phyloP scores from a whole-genome alignment of 2,329 filamentous ascomycete species.

The Ascochyta fabae region DNA sequence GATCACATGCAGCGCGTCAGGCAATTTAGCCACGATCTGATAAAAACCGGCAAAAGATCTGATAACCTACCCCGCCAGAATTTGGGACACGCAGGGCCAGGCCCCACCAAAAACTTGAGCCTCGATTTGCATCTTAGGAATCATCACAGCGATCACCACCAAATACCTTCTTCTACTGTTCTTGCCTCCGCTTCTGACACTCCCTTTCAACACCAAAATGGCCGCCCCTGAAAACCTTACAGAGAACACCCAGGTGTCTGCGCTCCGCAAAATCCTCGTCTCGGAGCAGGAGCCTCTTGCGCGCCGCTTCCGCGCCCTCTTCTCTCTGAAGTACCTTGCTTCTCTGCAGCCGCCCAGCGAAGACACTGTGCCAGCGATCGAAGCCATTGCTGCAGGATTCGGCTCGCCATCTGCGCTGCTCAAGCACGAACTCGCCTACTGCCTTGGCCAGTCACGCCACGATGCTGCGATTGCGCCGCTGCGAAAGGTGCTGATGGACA shows the following conservation, averaged over 20 bases:
- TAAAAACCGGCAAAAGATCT: slow-evolving; percentile 26
- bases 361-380: slow-evolving; percentile 67
- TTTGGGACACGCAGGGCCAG: slow-evolving; percentile 1
- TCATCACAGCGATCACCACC: slow-evolving; percentile 10
- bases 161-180: background rate
- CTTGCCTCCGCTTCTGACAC: background rate
- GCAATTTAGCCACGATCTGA: background rate
- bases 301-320: slow-evolving; percentile 91
- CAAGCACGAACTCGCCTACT: slow-evolving; percentile 98
- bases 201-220: slow-evolving; percentile 26
- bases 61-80: slow-evolving; percentile 26
- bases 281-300: slow-evolving; percentile 84
- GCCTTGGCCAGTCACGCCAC: slow-evolving; percentile 88
- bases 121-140: slow-evolving; percentile 18
- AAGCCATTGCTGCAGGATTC: slow-evolving; percentile 89
- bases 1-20: slow-evolving; percentile 18
- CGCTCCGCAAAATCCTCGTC: slow-evolving; percentile 76
- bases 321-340: slow-evolving; percentile 95
- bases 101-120: slow-evolving; percentile 37
- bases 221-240: slow-evolving; percentile 28
- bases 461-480: slow-evolving; percentile 75
- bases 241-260: slow-evolving; percentile 59
- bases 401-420: slow-evolving; percentile 83
- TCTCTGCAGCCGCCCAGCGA: slow-evolving; percentile 65
- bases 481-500: slow-evolving; percentile 74